These are phyloP conservation scores for Elaeagnus macrophylla DNA, from an alignment of 306 rosid species.

Conservation along the genomic window DNA sequence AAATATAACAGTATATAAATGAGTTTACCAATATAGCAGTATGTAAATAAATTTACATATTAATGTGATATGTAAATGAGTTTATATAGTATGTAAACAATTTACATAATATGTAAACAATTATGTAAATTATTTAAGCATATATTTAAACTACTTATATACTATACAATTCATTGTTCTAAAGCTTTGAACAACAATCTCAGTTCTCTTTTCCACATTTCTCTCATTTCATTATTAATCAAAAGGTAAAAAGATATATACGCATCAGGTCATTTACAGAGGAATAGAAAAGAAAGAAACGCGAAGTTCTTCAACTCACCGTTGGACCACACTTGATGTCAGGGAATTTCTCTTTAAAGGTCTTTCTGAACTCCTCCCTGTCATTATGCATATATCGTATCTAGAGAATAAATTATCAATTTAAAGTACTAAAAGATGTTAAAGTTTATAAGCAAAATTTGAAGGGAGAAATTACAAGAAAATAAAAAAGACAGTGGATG, in stretches of 20 bases:
- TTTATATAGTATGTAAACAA: too few species aligned
- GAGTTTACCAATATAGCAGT: too few species aligned
- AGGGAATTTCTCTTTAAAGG: conserved; percentile 25
- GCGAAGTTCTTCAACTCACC: conserved; percentile 13
- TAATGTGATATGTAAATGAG: too few species aligned
- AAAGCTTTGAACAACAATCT: neutral
- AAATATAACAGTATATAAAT: too few species aligned
- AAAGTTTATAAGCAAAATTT: neutral
- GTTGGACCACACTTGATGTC: conserved; percentile 25
- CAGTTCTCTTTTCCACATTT: neutral
- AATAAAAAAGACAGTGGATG: conserved; percentile 24
- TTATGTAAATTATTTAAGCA: too few species aligned
- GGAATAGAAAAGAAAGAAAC: too few species aligned
- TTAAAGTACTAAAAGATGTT: neutral
- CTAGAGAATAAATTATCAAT: neutral
- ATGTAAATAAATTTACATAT: too few species aligned
- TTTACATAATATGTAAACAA: too few species aligned
- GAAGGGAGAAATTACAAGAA: conserved; percentile 18
- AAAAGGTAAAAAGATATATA: neutral
- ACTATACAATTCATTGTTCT: neutral
- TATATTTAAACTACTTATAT: too few species aligned
- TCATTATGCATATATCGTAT: conserved; percentile 6
- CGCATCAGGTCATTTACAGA: too few species aligned
- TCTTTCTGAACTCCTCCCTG: too few species aligned
- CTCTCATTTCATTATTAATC: neutral